Conservation (phyloP, 495 filamentous ascomycete genomes). For the Trypethelium eluteriae region DNA sequence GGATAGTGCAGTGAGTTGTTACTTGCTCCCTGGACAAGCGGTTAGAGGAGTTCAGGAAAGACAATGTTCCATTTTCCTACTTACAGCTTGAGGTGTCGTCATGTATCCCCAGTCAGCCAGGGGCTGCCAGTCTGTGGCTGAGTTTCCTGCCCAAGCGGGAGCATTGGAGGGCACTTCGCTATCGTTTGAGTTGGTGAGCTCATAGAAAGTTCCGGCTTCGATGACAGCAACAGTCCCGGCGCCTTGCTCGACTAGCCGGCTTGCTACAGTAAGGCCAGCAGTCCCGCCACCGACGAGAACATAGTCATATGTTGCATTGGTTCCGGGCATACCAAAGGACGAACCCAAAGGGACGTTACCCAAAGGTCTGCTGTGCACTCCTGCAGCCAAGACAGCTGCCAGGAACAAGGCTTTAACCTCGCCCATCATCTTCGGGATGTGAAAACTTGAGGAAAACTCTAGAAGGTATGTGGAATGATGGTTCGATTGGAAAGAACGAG, state of each 20-base stretch:
- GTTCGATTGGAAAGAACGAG: too few relatives aligned
- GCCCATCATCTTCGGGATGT: too few relatives aligned
- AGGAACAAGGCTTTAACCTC: too few relatives aligned
- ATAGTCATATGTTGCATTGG: slow-evolving; percentile 9
- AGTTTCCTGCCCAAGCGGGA: slow-evolving; percentile 7
- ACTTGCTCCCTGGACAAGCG: slow-evolving; percentile 11
- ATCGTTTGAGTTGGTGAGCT: slow-evolving; percentile 9
- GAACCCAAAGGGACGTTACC: too few relatives aligned
- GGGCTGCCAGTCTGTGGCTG: slow-evolving; percentile 19
- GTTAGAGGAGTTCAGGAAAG: too few relatives aligned
- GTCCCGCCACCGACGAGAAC: slow-evolving; percentile 27
- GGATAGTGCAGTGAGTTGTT: slow-evolving; percentile 15
- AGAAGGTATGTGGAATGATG: too few relatives aligned
- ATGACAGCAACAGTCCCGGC: slow-evolving; percentile 20
- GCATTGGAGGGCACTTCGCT: slow-evolving; percentile 12
- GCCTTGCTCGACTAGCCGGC: slow-evolving; percentile 21
- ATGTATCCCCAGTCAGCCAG: background rate
- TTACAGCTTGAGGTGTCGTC: too few relatives aligned
- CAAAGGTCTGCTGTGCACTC: too few relatives aligned
- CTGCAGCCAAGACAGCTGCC: too few relatives aligned
- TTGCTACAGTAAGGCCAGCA: slow-evolving; percentile 21
- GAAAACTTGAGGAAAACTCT: too few relatives aligned
- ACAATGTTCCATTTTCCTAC: too few relatives aligned
- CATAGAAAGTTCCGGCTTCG: slow-evolving; percentile 7
- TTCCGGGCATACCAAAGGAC: too few relatives aligned